Evolutionary conservation across 2,329 filamentous ascomycete genomes (phyloP).

Genomic region (Colletotrichum echinochloae): DNA sequence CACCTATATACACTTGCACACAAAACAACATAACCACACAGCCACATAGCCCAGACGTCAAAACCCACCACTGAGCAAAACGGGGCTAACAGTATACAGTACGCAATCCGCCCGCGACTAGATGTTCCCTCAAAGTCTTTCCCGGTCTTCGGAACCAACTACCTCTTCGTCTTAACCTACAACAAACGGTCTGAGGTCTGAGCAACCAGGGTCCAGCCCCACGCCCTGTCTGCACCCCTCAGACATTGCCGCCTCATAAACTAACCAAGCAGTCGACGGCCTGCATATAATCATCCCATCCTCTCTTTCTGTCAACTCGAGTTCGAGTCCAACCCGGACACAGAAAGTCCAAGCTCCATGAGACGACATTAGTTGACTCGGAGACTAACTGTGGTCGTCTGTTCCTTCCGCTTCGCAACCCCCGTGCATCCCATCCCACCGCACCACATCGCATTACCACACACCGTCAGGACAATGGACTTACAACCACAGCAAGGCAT

Average conservation of each 20-base stretch:
- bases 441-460: conserved; percentile 12
- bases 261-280: neutral
- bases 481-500: conserved; percentile 22
- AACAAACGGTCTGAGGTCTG: conserved; percentile 10
- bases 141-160: conserved; percentile 10
- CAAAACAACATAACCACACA: neutral
- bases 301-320: conserved; percentile 17
- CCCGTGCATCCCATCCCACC: conserved; percentile 23
- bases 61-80: conserved; percentile 8
- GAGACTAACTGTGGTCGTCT: conserved; percentile 3
- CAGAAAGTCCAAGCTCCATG: conserved; percentile 25
- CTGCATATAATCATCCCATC: conserved; percentile 25
- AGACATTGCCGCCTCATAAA: neutral
- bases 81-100: conserved; percentile 8
- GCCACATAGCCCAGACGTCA: neutral
- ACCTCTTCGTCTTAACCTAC: conserved; percentile 13
- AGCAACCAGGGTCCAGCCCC: conserved; percentile 14
- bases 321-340: conserved; percentile 1
- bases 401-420: conserved; percentile 37
- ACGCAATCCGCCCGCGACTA: neutral
- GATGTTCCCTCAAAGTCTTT: neutral
- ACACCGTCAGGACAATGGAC: conserved; percentile 6
- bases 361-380: neutral
- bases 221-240: conserved; percentile 3
- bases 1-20: neutral